Percentiles rank a stretch among this genome's conserved stretches.
phyloP scores from a whole-genome alignment of 2,329 filamentous ascomycete genomes.

The Monosporascus sp. region DNA sequence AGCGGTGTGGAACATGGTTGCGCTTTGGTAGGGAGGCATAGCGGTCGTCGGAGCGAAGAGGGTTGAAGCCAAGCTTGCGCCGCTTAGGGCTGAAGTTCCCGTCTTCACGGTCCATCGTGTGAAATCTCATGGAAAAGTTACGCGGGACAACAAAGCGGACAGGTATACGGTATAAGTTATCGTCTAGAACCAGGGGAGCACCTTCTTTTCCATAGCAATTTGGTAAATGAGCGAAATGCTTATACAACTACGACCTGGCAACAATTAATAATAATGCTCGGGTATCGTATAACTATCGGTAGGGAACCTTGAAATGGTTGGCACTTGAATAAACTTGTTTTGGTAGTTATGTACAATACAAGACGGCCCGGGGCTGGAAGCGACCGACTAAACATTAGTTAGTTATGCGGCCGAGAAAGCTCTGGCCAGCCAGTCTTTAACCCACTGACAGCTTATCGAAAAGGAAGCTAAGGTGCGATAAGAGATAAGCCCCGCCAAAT shows the following conservation, averaged over 20 bases:
- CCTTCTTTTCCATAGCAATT: no score
- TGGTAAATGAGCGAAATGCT: no score
- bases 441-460: background rate
- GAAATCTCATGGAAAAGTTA: background rate
- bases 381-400: no score
- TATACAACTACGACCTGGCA: no score
- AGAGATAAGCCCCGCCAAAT: constrained; percentile 16
- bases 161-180: background rate
- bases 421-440: background rate
- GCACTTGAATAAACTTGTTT: no score
- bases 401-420: background rate
- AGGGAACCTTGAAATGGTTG: no score
- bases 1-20: constrained; percentile 32
- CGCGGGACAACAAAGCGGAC: background rate
- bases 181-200: background rate
- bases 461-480: background rate
- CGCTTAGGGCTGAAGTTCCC: constrained; percentile 51
- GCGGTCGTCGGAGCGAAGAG: constrained; percentile 47
- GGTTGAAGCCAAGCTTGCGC: constrained; percentile 59
- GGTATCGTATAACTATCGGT: no score
- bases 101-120: constrained; percentile 25
- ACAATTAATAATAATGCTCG: no score
- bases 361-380: no score
- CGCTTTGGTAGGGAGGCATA: constrained; percentile 49
- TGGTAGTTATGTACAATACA: no score